Percentiles rank a stretch among this genome's conserved stretches.
These are phyloP conservation scores for Claviceps sp. DNA, from an alignment of 2,329 filamentous ascomycete species.

Conservation along the genomic window DNA sequence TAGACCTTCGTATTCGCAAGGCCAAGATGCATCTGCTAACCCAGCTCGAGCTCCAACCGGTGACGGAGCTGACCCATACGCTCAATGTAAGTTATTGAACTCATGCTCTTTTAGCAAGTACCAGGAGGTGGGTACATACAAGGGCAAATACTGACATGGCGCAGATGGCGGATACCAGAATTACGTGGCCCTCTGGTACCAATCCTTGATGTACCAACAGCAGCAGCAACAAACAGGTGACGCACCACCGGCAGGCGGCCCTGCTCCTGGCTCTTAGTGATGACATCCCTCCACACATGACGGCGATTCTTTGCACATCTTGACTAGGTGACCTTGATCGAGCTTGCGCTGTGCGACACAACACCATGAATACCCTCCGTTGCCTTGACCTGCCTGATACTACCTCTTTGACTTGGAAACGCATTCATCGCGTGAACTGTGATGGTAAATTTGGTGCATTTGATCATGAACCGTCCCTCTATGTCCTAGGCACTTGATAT, in stretches of 20 bases:
- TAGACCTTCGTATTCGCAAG: slow-evolving; percentile 38
- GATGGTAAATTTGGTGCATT: slow-evolving; percentile 14
- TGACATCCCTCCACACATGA: slow-evolving; percentile 6
- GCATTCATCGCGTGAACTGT: slow-evolving; percentile 13
- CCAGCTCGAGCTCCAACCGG: slow-evolving; percentile 30
- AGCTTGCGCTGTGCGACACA: slow-evolving; percentile 9
- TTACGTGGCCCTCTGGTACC: slow-evolving; percentile 71
- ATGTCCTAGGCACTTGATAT: neutral
- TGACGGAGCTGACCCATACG: slow-evolving; percentile 55
- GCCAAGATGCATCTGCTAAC: slow-evolving; percentile 28
- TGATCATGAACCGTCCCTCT: slow-evolving; percentile 3
- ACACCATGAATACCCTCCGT: slow-evolving; percentile 10
- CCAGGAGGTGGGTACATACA: no score
- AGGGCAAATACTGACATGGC: slow-evolving; percentile 8
- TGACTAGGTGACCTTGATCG: slow-evolving; percentile 22
- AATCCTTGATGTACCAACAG: slow-evolving; percentile 41
- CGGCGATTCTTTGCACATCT: slow-evolving; percentile 8
- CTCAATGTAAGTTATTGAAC: slow-evolving; percentile 44
- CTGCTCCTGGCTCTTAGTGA: slow-evolving; percentile 25
- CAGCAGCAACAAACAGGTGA: slow-evolving; percentile 25
- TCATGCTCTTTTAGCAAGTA: neutral
- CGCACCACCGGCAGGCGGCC: slow-evolving; percentile 21
- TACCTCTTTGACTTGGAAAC: slow-evolving; percentile 13
- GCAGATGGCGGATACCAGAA: slow-evolving; percentile 69
- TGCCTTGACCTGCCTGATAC: slow-evolving; percentile 22